Percentiles rank a stretch among this genome's conserved stretches.
Conservation (phyloP, 1,284 basidiomycete genomes). For the Malassezia restricta region DNA sequence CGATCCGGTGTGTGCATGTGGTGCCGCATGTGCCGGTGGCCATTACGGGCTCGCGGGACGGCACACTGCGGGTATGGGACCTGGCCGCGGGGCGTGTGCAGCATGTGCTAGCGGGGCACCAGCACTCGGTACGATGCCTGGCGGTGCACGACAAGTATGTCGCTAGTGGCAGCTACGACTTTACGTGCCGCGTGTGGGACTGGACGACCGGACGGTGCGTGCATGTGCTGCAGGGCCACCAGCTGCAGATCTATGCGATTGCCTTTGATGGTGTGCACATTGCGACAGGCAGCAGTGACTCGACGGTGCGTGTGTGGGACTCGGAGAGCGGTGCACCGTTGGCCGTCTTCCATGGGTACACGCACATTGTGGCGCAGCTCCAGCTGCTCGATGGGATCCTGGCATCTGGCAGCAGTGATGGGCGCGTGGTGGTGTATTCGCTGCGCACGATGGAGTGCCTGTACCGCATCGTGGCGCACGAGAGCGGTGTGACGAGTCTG, state of each 20-base stretch:
- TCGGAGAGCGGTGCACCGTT: slow-evolving; percentile 62
- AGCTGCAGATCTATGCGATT: slow-evolving; percentile 81
- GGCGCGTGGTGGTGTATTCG: slow-evolving; percentile 79
- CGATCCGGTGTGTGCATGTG: slow-evolving; percentile 79
- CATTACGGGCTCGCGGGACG: slow-evolving; percentile 67
- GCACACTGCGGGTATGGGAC: slow-evolving; percentile 83
- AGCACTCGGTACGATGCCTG: slow-evolving; percentile 70
- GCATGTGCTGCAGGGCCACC: slow-evolving; percentile 74
- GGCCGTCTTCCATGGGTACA: slow-evolving; percentile 81
- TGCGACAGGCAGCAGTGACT: slow-evolving; percentile 65
- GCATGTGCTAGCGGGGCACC: slow-evolving; percentile 66
- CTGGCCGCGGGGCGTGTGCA: slow-evolving; percentile 63
- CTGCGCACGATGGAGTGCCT: slow-evolving; percentile 53
- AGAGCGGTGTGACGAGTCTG: slow-evolving; percentile 76
- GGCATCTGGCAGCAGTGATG: slow-evolving; percentile 84
- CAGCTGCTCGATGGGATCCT: slow-evolving; percentile 64
- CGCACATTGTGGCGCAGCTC: slow-evolving; percentile 82
- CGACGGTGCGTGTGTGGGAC: slow-evolving; percentile 42
- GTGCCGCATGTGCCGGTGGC: slow-evolving; percentile 75
- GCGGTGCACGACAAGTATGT: slow-evolving; percentile 70
- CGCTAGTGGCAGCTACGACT: slow-evolving; percentile 81
- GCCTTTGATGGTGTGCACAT: slow-evolving; percentile 78
- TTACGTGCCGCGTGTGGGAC: slow-evolving; percentile 50
- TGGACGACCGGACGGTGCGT: slow-evolving; percentile 55
- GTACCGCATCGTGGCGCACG: slow-evolving; percentile 54